phyloP scores from a whole-genome alignment of 2,329 filamentous ascomycete species.

The Fusarium sp. region DNA sequence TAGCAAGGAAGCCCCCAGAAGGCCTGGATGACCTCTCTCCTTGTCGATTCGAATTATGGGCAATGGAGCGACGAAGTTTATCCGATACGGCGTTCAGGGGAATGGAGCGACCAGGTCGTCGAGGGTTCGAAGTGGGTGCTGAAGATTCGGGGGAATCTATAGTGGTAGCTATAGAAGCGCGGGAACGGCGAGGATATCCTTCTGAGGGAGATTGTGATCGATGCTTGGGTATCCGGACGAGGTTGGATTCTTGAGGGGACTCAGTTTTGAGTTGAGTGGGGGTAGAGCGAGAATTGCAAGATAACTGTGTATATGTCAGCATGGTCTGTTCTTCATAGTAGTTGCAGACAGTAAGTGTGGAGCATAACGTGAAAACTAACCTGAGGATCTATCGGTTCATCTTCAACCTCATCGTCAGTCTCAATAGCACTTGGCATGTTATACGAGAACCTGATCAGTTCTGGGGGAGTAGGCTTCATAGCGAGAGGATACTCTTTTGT shows the following conservation, averaged over 20 bases:
- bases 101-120: conserved; percentile 43
- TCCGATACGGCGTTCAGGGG: conserved; percentile 47
- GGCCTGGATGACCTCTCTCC: conserved; percentile 39
- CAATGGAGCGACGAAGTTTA: conserved; percentile 49
- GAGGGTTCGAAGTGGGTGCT: conserved; percentile 34
- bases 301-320: conserved; percentile 29
- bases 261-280: conserved; percentile 43
- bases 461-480: conserved; percentile 80
- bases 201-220: conserved; percentile 49
- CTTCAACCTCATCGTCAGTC: conserved; percentile 39
- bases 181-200: conserved; percentile 45
- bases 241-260: conserved; percentile 41
- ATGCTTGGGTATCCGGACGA: conserved; percentile 44
- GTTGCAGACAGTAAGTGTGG: not conserved
- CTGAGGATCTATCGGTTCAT: conserved; percentile 26
- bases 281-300: conserved; percentile 36
- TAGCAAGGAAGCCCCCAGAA: conserved; percentile 57
- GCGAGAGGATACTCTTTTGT: conserved; percentile 92
- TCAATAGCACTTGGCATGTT: conserved; percentile 58
- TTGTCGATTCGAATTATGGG: conserved; percentile 42
- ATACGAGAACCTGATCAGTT: conserved; percentile 81
- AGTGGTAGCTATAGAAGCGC: conserved; percentile 43
- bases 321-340: not conserved
- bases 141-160: conserved; percentile 45
- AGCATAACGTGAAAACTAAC: conserved; percentile 29